Conservation (phyloP, 2,329 filamentous ascomycete species). For the Ceratocystis variospora region DNA sequence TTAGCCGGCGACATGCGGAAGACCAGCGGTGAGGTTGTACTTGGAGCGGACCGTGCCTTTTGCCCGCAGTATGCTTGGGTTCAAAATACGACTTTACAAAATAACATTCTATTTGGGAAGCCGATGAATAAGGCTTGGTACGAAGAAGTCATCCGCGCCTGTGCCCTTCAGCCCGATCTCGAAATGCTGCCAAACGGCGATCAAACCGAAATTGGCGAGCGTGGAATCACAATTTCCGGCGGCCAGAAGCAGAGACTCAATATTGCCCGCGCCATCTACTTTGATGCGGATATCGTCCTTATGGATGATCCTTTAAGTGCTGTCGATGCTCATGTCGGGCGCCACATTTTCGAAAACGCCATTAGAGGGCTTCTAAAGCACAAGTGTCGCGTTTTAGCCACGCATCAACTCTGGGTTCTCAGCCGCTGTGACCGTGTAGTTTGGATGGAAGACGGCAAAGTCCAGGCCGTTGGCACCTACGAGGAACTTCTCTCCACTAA, state of each 20-base stretch:
- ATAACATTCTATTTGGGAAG: constrained; percentile 88
- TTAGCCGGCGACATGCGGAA: constrained; percentile 89
- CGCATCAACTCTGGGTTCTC: constrained; percentile 87
- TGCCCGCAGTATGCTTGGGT: constrained; percentile 98
- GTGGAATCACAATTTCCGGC: constrained; percentile 87
- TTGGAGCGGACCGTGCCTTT: constrained; percentile 72
- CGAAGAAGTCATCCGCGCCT: constrained; percentile 68
- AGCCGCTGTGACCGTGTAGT: constrained; percentile 83
- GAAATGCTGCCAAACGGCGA: constrained; percentile 90
- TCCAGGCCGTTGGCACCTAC: constrained; percentile 79
- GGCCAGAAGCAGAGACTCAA: constrained; percentile 93
- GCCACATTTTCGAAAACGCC: constrained; percentile 81
- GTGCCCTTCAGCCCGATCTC: constrained; percentile 70
- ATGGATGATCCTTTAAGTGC: constrained; percentile 58
- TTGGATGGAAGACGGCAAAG: constrained; percentile 76
- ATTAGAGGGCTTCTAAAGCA: constrained; percentile 78
- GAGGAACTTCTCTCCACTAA: constrained; percentile 72
- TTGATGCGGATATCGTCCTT: constrained; percentile 51
- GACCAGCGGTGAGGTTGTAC: constrained; percentile 56
- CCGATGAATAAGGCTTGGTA: constrained; percentile 67
- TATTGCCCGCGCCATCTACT: constrained; percentile 71
- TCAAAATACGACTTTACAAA: constrained; percentile 71
- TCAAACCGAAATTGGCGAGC: constrained; percentile 82
- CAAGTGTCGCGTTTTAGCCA: constrained; percentile 83
- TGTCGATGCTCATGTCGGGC: constrained; percentile 55